Percentiles rank a stretch among this genome's conserved stretches.
phyloP scores from a whole-genome alignment of 805 yeast genomes.

The Ogataea methylovora region DNA sequence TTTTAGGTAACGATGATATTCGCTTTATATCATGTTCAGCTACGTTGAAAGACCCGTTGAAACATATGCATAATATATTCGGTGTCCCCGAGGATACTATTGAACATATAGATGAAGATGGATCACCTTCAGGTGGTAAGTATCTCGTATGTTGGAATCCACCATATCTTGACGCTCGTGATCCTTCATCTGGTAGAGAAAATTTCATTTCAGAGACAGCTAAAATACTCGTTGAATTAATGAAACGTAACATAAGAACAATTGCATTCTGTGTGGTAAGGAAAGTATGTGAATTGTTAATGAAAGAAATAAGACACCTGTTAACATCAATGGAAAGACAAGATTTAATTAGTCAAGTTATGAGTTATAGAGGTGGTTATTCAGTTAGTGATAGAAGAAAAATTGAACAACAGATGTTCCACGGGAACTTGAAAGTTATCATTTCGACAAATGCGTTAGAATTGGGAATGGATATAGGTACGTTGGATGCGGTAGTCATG shows the following conservation, averaged over 20 bases:
- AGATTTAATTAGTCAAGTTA: slow-evolving; percentile 52
- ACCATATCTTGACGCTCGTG: slow-evolving; percentile 54
- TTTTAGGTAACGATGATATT: slow-evolving; percentile 44
- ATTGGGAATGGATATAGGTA: slow-evolving; percentile 92
- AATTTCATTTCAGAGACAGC: slow-evolving; percentile 75
- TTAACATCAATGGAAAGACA: slow-evolving; percentile 36
- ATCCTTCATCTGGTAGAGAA: slow-evolving; percentile 53
- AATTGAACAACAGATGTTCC: slow-evolving; percentile 87
- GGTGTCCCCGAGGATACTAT: slow-evolving; percentile 49
- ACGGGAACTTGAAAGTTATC: slow-evolving; percentile 76
- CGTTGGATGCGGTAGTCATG: slow-evolving; percentile 82
- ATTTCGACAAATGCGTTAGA: slow-evolving; percentile 95
- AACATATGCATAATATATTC: slow-evolving; percentile 68
- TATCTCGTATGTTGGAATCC: slow-evolving; percentile 81
- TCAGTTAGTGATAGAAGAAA: slow-evolving; percentile 77
- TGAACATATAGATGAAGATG: slow-evolving; percentile 64
- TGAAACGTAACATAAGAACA: slow-evolving; percentile 60
- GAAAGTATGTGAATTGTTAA: slow-evolving; percentile 75
- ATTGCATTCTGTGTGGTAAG: slow-evolving; percentile 90
- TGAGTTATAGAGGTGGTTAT: slow-evolving; percentile 96
- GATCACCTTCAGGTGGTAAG: slow-evolving; percentile 80
- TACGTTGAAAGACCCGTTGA: slow-evolving; percentile 66
- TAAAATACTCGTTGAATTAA: slow-evolving; percentile 56
- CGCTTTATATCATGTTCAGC: slow-evolving; percentile 91
- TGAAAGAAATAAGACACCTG: slow-evolving; percentile 70